phyloP scores from a whole-genome alignment of 2,329 filamentous ascomycete genomes.

The Pseudovirgaria hyperparasitica region DNA sequence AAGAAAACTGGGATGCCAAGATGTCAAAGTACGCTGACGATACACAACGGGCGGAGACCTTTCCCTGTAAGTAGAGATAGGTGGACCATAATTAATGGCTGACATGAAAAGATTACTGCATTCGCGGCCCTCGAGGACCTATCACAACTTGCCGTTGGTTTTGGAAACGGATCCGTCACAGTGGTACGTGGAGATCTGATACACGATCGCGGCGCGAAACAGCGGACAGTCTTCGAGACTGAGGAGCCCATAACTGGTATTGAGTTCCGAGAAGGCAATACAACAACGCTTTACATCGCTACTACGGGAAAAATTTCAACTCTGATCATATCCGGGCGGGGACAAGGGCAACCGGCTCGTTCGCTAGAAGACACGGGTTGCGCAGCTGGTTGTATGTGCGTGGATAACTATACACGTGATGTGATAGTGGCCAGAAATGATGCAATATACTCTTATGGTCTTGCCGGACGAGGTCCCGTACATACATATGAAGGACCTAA shows the following conservation, averaged over 20 bases:
- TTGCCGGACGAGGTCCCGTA: slow-evolving; percentile 73
- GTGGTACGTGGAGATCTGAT: slow-evolving; percentile 89
- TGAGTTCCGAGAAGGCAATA: slow-evolving; percentile 52
- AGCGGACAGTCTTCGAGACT: slow-evolving; percentile 90
- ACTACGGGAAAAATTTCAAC: slow-evolving; percentile 83
- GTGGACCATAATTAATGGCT: neutral
- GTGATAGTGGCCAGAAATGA: slow-evolving; percentile 90
- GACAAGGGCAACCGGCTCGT: slow-evolving; percentile 78
- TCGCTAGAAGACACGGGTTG: slow-evolving; percentile 84
- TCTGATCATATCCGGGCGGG: slow-evolving; percentile 73
- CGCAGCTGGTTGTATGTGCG: slow-evolving; percentile 86
- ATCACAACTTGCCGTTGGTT: slow-evolving; percentile 86
- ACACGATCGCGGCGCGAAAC: slow-evolving; percentile 86
- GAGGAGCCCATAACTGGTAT: slow-evolving; percentile 93
- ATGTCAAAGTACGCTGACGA: slow-evolving; percentile 71
- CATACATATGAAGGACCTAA: slow-evolving; percentile 89
- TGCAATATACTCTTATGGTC: slow-evolving; percentile 85
- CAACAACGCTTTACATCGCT: slow-evolving; percentile 77
- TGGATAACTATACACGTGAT: slow-evolving; percentile 67
- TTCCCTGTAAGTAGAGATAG: slow-evolving; percentile 58
- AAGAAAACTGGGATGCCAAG: slow-evolving; percentile 87
- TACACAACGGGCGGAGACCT: slow-evolving; percentile 82
- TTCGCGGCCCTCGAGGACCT: slow-evolving; percentile 81
- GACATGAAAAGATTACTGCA: slow-evolving; percentile 51
- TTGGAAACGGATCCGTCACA: slow-evolving; percentile 88